These are phyloP conservation scores for Ophiosphaerella korrae DNA, from an alignment of 2,329 filamentous ascomycete genomes.

Conservation along the genomic window DNA sequence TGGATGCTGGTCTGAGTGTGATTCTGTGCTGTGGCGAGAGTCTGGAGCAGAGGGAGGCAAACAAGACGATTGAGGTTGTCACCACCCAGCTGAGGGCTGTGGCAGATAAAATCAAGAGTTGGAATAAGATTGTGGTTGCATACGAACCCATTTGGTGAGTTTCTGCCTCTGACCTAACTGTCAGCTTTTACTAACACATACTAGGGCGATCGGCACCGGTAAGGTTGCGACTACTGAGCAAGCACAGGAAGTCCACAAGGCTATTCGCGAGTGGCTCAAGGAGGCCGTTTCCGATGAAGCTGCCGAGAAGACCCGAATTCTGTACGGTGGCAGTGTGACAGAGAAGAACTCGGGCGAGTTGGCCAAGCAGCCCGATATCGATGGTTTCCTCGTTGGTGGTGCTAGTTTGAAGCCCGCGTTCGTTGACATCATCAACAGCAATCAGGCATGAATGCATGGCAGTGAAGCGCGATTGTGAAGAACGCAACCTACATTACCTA, in stretches of 20 bases:
- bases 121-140: conserved; percentile 92
- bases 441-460: conserved; percentile 44
- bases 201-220: conserved; percentile 79
- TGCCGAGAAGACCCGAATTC: conserved; percentile 85
- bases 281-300: conserved; percentile 76
- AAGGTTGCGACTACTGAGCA: conserved; percentile 52
- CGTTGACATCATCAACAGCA: conserved; percentile 72
- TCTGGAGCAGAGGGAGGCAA: conserved; percentile 85
- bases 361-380: conserved; percentile 90
- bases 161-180: background rate
- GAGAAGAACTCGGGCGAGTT: conserved; percentile 98
- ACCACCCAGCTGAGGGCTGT: conserved; percentile 85
- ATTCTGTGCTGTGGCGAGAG: conserved; percentile 98
- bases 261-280: conserved; percentile 84
- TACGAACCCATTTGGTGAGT: conserved; percentile 97
- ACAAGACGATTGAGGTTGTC: conserved; percentile 84
- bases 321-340: conserved; percentile 95
- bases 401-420: conserved; percentile 96
- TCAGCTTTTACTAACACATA: conserved; percentile 15
- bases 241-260: conserved; percentile 62
- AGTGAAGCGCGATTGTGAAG: conserved; percentile 48
- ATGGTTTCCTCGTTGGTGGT: conserved; percentile 96
- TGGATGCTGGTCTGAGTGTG: conserved; percentile 84
- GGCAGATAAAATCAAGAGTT: conserved; percentile 78
- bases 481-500: background rate